Conservation (phyloP, 176 grass and related monocot species). For the Musa beccarii region DNA sequence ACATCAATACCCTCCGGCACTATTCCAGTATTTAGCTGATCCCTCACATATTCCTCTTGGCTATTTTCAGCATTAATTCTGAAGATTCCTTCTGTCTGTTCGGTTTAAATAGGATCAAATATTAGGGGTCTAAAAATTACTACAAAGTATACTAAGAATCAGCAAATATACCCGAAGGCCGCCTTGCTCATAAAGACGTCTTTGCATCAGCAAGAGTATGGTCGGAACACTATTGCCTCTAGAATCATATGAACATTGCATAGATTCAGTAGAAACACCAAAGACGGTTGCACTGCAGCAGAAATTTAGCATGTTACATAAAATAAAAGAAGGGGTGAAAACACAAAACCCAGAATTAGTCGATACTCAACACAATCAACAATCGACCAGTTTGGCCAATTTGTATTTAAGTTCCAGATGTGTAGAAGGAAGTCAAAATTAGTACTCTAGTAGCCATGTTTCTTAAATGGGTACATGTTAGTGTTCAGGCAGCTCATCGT, state of each 20-base stretch:
- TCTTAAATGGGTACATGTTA: too few species aligned
- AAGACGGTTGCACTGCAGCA: slow-evolving; percentile 58
- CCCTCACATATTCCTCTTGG: slow-evolving; percentile 68
- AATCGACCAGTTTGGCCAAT: too few species aligned
- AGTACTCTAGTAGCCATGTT: too few species aligned
- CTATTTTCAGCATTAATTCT: slow-evolving; percentile 71
- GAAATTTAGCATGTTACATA: slow-evolving; percentile 12
- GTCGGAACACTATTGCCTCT: slow-evolving; percentile 77
- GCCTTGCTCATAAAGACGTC: slow-evolving; percentile 53
- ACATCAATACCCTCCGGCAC: slow-evolving; percentile 70
- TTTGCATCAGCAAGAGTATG: slow-evolving; percentile 81
- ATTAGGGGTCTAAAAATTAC: slow-evolving; percentile 1
- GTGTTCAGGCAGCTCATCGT: too few species aligned
- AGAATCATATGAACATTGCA: slow-evolving; percentile 79
- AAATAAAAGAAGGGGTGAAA: not conserved
- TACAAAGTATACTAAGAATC: not conserved
- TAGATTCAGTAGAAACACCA: slow-evolving; percentile 65
- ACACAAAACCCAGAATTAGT: not conserved
- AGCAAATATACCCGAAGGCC: slow-evolving; percentile 40
- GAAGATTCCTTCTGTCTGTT: slow-evolving; percentile 81
- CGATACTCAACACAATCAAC: too few species aligned
- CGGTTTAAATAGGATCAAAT: slow-evolving; percentile 13
- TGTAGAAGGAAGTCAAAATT: too few species aligned
- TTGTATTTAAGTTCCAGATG: too few species aligned
- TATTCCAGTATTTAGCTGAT: slow-evolving; percentile 62